Base-by-base conservation (phyloP, 1,284 basidiomycete species). In the Leccinum fuscescens region DNA sequence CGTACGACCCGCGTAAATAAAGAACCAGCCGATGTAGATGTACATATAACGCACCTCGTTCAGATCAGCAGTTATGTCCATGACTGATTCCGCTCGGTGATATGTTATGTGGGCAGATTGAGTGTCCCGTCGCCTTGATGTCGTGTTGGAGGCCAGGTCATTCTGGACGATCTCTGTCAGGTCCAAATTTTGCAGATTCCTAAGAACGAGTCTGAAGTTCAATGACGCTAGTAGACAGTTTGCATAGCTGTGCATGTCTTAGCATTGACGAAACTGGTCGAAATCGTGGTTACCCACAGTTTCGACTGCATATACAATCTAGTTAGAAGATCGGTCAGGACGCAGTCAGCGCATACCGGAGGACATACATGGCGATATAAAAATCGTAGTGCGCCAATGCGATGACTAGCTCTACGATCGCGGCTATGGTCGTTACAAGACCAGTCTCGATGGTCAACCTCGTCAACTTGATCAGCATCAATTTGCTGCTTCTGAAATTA, bases 251-350 rank as follows among this genome's bases (percentile, higher is more conserved):
- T 35, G 6, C 14, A 6, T 35, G 6, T 14, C 33, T 35, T 14
- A 35, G 33, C 14, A 35, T 14, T 3, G 33, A 6, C 14, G 14
- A 3, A 14, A 35, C 33, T 35, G 3, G 33, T 35, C 14, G 6
- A 35, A 35, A 35, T 35, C 6, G 6, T 35, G 33, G 33, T 35
- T 35, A 35, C 33, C 33, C 22, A 62, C 63, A 66, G 56, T 37
- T 66, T 66, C 20, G 65, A 67, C 11, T 55, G 50, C 1, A 33
- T 22, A 42, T 51, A 62, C 37, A 67, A 67, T n/a, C 57, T 65
- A 12, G 15, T 6, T 2, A 12, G 6, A 35, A 27, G 20, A n/a
- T 37, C 6, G 2, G 61, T 46, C 31, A 27, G 12, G 5, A 49
- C 6, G 8, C 24, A 9, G 3, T 15, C 1, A 20, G 31, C 11